phyloP scores from a whole-genome alignment of 495 filamentous ascomycete genomes.

The Neurospora hispaniola region DNA sequence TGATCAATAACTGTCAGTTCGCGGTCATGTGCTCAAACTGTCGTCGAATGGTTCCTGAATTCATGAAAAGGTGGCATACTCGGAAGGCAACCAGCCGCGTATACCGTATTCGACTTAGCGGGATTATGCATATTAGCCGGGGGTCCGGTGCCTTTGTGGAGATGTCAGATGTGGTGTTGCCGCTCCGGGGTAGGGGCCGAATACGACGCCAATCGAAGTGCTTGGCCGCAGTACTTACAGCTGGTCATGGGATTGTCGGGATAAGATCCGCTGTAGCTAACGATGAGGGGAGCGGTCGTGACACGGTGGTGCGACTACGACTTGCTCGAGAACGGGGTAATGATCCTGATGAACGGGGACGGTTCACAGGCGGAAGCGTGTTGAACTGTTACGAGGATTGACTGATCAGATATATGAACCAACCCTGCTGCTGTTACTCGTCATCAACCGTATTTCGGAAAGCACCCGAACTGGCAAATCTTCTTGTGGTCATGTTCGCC shows the following conservation, averaged over 20 bases:
- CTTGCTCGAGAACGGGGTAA: background rate
- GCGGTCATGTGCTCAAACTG: background rate
- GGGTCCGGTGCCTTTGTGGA: background rate
- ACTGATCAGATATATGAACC: background rate
- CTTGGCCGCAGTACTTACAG: background rate
- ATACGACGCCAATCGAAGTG: background rate
- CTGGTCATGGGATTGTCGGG: background rate
- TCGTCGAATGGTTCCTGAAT: slow-evolving; percentile 1
- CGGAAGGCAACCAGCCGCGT: slow-evolving; percentile 22
- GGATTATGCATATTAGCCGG: slow-evolving; percentile 1
- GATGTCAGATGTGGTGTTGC: background rate
- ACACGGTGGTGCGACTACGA: background rate
- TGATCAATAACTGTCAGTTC: background rate
- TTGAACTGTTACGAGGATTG: background rate
- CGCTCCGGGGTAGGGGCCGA: background rate
- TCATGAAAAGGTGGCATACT: slow-evolving; percentile 25
- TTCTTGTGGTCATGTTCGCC: background rate
- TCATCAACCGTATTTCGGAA: background rate
- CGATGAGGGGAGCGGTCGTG: background rate
- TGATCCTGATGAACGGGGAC: background rate
- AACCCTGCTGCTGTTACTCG: background rate
- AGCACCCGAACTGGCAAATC: background rate
- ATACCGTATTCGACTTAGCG: slow-evolving; percentile 20
- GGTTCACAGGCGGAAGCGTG: background rate
- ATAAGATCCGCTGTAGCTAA: background rate